phyloP scores from a whole-genome alignment of 768 basidiomycete genomes.

The Naganishia vishniacii region DNA sequence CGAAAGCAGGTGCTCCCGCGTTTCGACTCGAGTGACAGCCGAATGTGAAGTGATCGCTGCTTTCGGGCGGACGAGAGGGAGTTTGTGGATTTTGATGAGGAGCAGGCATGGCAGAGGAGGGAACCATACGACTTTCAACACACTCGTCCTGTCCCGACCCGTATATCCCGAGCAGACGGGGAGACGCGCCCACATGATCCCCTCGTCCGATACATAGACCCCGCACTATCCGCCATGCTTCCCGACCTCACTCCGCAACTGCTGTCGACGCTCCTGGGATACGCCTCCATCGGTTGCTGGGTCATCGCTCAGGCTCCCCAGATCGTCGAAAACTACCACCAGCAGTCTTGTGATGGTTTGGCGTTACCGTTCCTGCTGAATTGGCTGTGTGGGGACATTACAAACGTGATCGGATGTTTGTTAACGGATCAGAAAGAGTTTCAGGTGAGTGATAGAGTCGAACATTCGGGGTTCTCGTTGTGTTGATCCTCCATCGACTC shows the following conservation, averaged over 20 bases:
- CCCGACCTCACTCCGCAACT: not conserved
- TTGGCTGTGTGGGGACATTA: slow-evolving; percentile 87
- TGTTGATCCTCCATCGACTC: not conserved
- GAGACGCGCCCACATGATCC: too few relatives aligned
- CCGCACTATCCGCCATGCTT: not conserved
- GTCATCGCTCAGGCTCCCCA: slow-evolving; percentile 53
- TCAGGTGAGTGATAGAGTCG: slow-evolving; percentile 60
- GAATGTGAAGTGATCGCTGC: too few relatives aligned
- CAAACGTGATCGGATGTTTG: slow-evolving; percentile 74
- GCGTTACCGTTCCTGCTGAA: slow-evolving; percentile 87
- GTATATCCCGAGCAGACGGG: too few relatives aligned
- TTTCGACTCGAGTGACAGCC: too few relatives aligned
- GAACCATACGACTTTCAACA: too few relatives aligned
- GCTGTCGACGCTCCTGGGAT: slow-evolving; percentile 33
- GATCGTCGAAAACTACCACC: slow-evolving; percentile 68
- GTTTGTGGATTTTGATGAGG: too few relatives aligned
- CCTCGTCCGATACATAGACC: not conserved
- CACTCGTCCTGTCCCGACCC: too few relatives aligned
- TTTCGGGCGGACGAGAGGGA: too few relatives aligned
- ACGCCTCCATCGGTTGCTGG: slow-evolving; percentile 43
- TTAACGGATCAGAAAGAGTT: slow-evolving; percentile 91
- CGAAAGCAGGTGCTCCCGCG: too few relatives aligned
- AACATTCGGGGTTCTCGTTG: not conserved
- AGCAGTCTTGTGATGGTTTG: slow-evolving; percentile 79
- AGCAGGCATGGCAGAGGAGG: too few relatives aligned